Evolutionary conservation across 139 green algal species (phyloP).

Genomic region (Prasinococcaceae sp.): DNA sequence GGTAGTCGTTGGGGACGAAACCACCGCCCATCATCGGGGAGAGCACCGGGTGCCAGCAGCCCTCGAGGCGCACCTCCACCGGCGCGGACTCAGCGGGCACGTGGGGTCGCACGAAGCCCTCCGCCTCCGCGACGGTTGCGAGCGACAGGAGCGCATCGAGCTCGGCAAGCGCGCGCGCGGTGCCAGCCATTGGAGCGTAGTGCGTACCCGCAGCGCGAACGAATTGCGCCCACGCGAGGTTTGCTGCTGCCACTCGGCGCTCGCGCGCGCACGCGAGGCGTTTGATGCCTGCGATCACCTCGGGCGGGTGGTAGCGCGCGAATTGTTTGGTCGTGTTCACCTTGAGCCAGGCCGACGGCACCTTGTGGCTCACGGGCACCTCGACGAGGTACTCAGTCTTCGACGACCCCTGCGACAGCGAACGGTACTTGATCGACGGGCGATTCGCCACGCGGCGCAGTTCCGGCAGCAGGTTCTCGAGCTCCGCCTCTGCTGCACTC

Average conservation of each 20-base stretch:
- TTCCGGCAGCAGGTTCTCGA: constrained; percentile 31
- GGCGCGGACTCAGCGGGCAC: not conserved
- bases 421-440: constrained; percentile 27
- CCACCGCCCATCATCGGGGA: not conserved
- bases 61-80: not conserved
- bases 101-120: constrained; percentile 17
- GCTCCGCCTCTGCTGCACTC: constrained; percentile 10
- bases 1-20: constrained; percentile 4
- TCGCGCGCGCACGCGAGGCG: constrained; percentile 41
- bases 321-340: constrained; percentile 57
- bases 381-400: constrained; percentile 59
- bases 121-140: constrained; percentile 30
- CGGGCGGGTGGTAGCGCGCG: constrained; percentile 45
- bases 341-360: constrained; percentile 35
- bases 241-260: constrained; percentile 23
- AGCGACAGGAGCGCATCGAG: constrained; percentile 63
- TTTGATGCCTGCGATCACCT: constrained; percentile 30
- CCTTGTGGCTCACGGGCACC: constrained; percentile 24
- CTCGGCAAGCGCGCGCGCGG: constrained; percentile 43
- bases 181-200: constrained; percentile 33
- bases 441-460: constrained; percentile 23
- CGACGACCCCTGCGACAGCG: constrained; percentile 8
- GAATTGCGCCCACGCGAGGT: constrained; percentile 37
- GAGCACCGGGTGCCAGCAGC: constrained; percentile 4
- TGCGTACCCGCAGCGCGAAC: constrained; percentile 19